phyloP scores from a whole-genome alignment of 805 yeast genomes.

The Kodamaea leandrae region DNA sequence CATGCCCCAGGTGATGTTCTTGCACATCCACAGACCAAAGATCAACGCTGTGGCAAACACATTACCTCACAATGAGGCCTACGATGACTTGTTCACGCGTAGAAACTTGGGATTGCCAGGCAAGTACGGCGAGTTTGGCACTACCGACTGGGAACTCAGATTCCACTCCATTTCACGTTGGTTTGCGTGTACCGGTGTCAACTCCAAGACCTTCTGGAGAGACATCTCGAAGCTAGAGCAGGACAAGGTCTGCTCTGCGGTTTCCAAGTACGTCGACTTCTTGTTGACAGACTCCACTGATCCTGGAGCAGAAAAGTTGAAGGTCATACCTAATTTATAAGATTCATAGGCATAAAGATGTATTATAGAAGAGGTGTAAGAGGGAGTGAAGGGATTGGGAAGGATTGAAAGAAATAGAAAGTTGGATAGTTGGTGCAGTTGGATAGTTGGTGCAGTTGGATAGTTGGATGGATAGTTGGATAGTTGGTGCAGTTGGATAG shows the following conservation, averaged over 20 bases:
- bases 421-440: no score
- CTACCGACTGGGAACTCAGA: slow-evolving; percentile 34
- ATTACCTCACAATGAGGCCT: slow-evolving; percentile 8
- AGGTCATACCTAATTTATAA: slow-evolving; percentile 5
- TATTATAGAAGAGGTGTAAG: not conserved
- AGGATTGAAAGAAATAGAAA: not conserved
- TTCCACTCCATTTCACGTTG: slow-evolving; percentile 32
- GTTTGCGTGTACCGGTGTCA: slow-evolving; percentile 29
- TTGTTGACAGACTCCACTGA: slow-evolving; percentile 20
- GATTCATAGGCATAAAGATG: not conserved
- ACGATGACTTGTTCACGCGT: slow-evolving; percentile 19
- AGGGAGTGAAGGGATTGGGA: not conserved
- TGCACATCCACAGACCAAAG: slow-evolving; percentile 35
- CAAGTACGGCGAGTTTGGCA: slow-evolving; percentile 15
- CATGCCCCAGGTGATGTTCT: slow-evolving; percentile 26
- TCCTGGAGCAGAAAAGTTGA: slow-evolving; percentile 9
- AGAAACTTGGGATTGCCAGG: slow-evolving; percentile 27
- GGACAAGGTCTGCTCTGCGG: slow-evolving; percentile 19
- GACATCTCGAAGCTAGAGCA: slow-evolving; percentile 14
- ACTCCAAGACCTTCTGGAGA: slow-evolving; percentile 23
- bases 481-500: no score
- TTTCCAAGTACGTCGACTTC: slow-evolving; percentile 21
- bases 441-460: no score
- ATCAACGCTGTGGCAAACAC: slow-evolving; percentile 28
- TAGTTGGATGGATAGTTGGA: no score